Evolutionary conservation across 2,329 filamentous ascomycete species (phyloP).

Genomic region (Hypomyces rosellus): DNA sequence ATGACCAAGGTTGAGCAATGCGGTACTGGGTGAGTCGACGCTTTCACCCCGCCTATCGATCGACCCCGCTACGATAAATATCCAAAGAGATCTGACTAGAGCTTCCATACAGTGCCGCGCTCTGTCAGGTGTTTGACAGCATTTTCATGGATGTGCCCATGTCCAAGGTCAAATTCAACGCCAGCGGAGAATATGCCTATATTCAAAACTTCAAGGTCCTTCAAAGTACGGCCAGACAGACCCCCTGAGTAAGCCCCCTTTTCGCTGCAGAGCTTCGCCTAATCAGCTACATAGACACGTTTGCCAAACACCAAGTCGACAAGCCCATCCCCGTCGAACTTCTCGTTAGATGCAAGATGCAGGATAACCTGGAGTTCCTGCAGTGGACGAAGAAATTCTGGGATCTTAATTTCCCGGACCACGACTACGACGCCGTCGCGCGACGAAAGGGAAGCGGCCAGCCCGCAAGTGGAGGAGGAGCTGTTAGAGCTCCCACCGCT

Average conservation of each 20-base stretch:
- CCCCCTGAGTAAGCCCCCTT: background rate
- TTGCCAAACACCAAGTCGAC: conserved; percentile 81
- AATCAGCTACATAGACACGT: conserved; percentile 54
- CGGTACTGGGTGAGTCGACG: conserved; percentile 75
- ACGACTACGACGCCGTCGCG: conserved; percentile 87
- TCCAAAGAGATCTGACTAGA: conserved; percentile 15
- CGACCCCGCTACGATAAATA: conserved; percentile 11
- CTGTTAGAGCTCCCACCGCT: conserved; percentile 44
- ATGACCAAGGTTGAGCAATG: conserved; percentile 99
- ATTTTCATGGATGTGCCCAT: conserved; percentile 96
- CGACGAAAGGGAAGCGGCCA: conserved; percentile 73
- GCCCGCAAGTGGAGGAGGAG: conserved; percentile 44
- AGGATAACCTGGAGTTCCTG: conserved; percentile 98
- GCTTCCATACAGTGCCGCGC: conserved; percentile 63
- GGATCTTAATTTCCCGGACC: conserved; percentile 96
- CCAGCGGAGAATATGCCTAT: conserved; percentile 94
- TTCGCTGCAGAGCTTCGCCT: conserved; percentile 6
- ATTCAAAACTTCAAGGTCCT: conserved; percentile 98
- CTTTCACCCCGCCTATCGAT: conserved; percentile 19
- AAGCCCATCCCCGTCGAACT: conserved; percentile 82
- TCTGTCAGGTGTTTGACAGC: conserved; percentile 97
- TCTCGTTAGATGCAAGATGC: conserved; percentile 98
- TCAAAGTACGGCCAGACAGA: conserved; percentile 63
- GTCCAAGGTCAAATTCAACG: conserved; percentile 96
- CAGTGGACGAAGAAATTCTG: conserved; percentile 97